Evolutionary conservation across 169 alveolate species (phyloP).

Genomic region (Plasmodium reichenowi): DNA sequence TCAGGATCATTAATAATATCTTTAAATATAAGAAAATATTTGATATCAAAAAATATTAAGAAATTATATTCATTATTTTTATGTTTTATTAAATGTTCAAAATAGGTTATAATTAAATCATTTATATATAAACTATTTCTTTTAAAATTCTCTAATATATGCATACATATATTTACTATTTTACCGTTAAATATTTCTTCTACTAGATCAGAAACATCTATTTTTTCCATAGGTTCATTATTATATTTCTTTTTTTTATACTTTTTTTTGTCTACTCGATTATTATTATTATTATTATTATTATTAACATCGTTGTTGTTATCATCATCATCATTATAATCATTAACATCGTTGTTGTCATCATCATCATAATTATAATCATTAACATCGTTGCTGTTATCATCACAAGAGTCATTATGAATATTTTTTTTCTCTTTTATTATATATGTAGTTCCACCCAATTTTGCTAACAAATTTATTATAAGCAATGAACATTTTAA

Average conservation of each 20-base stretch:
- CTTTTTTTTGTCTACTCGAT: not conserved
- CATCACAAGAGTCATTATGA: slow-evolving; percentile 22
- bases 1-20: slow-evolving; percentile 38
- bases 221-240: slow-evolving; percentile 29
- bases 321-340: not conserved
- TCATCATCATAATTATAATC: not conserved
- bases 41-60: slow-evolving; percentile 47
- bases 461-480: slow-evolving; percentile 26
- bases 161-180: slow-evolving; percentile 68
- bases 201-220: slow-evolving; percentile 14
- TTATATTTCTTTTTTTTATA: not conserved
- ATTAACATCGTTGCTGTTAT: not conserved
- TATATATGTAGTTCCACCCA: slow-evolving; percentile 66
- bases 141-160: slow-evolving; percentile 50
- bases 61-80: slow-evolving; percentile 58
- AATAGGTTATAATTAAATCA: slow-evolving; percentile 52
- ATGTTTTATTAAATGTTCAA: slow-evolving; percentile 50
- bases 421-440: slow-evolving; percentile 12
- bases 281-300: not conserved
- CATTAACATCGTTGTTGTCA: not conserved
- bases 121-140: slow-evolving; percentile 40
- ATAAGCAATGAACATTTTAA: slow-evolving; percentile 45
- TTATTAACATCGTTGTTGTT: not conserved
- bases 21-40: slow-evolving; percentile 46
- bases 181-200: slow-evolving; percentile 66